Base-by-base conservation (phyloP, 2,329 filamentous ascomycete species). In the Tolypocladium endophyticum region DNA sequence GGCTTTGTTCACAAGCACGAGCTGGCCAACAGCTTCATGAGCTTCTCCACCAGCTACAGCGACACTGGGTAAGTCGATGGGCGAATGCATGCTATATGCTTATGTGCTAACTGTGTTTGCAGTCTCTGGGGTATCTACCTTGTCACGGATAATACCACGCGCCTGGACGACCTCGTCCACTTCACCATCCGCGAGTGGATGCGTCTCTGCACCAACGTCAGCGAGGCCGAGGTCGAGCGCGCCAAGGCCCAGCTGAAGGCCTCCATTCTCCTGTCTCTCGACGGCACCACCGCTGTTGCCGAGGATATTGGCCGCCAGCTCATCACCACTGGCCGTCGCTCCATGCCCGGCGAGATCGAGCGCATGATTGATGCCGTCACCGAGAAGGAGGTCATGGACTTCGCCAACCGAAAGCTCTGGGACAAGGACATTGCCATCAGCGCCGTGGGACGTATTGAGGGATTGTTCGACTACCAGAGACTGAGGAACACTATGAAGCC, bases 91-190 rank as follows among this genome's bases (percentile, higher is more conserved):
- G 30, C 4, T 38, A 25, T 39, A 18, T n/a, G 11, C 9, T 7
- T 18, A 60, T 45, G 63, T 60, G 57, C 69, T 72, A 66, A 74
- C 60, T 57, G 4, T 30, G 2, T 5, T 1, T 45, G 6, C 70
- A 96, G 94, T 84, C 90, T 99, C 68, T 99, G 94, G 94, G 94
- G 94, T 80, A 97, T 97, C 82, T 99, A 99, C 84, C 85, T 99
- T 64, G 90, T 96, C 70, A 91, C 90, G 71, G 92, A 97, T 79
- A 89, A 94, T 79, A 79, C 89, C 69, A 92, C 88, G 70, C 84
- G 84, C 68, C 82, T 99, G 69, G 94, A 99, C 72, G 94, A 99
- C 76, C 88, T 99, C 58, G 89, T 97, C 69, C 94, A 99, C 86
- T 99, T 99, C 80, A 87, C 94, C 64, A 91, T 97, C 75, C 90